Evolutionary conservation across 306 rosid genomes (phyloP), one percentile per base, ranked within the genome.

Genomic region (Sesbania bispinosa): DNA sequence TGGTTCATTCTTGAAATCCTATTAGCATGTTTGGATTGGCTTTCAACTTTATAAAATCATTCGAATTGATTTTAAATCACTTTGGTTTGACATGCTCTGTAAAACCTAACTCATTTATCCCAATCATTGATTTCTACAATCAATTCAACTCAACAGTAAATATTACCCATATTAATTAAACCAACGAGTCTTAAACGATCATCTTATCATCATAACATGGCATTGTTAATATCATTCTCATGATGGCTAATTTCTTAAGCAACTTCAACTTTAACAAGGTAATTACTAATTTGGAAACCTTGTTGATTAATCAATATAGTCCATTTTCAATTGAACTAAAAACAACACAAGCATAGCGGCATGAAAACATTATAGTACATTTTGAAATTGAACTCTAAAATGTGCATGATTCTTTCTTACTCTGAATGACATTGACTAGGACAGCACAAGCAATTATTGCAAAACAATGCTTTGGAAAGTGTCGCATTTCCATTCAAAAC

Each of bases 361-460:
- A 23, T n/a, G 74, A 52, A 11, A 11, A 3, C 4, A 5, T 39
- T 1, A 1, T 23, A 10, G 3, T 51, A 8, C 5, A 51, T 52
- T 62, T 36, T 69, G 66, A 71, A 71, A 59, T 43, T 30, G 39
- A 45, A 41, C 14, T 27, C 23, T 57, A 27, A 18, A 27, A 27
- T 4, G 2, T 43, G 24, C 16, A 43, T 43, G 1, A 36, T 20
- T 58, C 21, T 32, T 26, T 46, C 24, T 73, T 51, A 53, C 45
- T 61, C 62, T 48, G 51, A 62, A 62, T 53, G 15, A 39, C 64
- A 63, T 61, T 48, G 63, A 62, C 57, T 16, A 52, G 18, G 26
- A 52, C 67, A 53, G 7, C 43, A 59, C 7, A 75, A 54, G 27
- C 50, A 45, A 54, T 45, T 54, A 75, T 75, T 75, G 74, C 32